Evolutionary conservation across 2,329 filamentous ascomycete genomes (phyloP).

Genomic region (Rachicladosporium sp.): DNA sequence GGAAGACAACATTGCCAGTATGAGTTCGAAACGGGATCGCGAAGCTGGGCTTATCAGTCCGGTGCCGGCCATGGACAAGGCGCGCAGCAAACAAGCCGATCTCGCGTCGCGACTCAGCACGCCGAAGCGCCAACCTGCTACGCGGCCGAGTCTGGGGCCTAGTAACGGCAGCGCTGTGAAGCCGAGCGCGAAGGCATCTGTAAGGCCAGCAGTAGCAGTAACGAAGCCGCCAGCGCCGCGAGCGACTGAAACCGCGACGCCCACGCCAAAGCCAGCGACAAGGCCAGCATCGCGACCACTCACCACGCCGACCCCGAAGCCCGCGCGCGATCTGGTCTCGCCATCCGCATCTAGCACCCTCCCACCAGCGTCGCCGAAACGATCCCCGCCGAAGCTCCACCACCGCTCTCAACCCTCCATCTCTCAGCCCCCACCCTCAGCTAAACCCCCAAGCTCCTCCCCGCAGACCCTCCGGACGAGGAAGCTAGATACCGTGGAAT

Average conservation of each 20-base stretch:
- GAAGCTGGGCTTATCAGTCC: no score
- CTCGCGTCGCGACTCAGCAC: slow-evolving; percentile 5
- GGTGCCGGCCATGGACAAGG: slow-evolving; percentile 2
- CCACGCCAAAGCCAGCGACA: not conserved
- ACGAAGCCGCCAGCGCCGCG: not conserved
- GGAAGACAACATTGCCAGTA: no score
- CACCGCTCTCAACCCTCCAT: not conserved
- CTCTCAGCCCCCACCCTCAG: slow-evolving; percentile 11
- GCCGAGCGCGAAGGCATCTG: slow-evolving; percentile 1
- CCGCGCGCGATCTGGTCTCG: not conserved
- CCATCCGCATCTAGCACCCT: not conserved
- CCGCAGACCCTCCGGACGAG: slow-evolving; percentile 15
- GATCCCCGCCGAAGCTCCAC: not conserved
- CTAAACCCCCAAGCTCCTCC: slow-evolving; percentile 10
- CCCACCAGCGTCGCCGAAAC: not conserved
- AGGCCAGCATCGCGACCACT: not conserved
- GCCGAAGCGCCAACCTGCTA: slow-evolving; percentile 1
- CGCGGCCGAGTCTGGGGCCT: not conserved
- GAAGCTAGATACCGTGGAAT: slow-evolving; percentile 22
- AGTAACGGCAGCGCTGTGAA: slow-evolving; percentile 1
- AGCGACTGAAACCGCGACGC: not conserved
- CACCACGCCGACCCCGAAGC: not conserved
- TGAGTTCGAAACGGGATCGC: no score
- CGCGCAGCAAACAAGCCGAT: slow-evolving; percentile 5
- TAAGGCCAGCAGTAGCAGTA: not conserved